Base-by-base conservation (phyloP, 306 rosid species). In the Canavalia gladiata region DNA sequence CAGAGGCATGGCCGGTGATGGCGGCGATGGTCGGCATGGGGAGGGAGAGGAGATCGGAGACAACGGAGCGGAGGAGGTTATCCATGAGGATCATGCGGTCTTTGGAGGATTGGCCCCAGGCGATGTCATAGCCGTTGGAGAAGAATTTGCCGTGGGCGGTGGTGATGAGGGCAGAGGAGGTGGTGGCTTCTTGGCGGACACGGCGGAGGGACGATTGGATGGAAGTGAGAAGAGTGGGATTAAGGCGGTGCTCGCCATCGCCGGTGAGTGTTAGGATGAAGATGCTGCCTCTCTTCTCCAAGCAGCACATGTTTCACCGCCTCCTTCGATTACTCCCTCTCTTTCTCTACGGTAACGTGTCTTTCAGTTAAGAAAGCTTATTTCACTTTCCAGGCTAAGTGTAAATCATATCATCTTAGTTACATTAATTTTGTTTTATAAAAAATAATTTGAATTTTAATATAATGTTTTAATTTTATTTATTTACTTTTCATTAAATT, bases 61-160 rank as follows among this genome's bases (percentile, higher is more conserved):
- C 79, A 5, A 95, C 73, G 10, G 94, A 86, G 18, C 80, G 81
- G 28, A 89, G 88, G 46, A 85, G 79, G 42, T 79, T 43, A 45
- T 71, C 86, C 86, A 83, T 76, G 18, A 84, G 86, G 8, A 18
- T 1, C 49, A 0, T 0, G 2, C 89, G 91, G 5, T 81, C 33
- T 5, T 2, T 0, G 9, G 8, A 50, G 42, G 83, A 18, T 31
- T 66, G 71, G 8, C 84, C 90, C 93, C 92, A 95, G n/a, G 81
- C 80, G 39, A 92, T 63, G 79, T 91, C 97, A 86, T 73, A 91
- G 79, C 99, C 99, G 70, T 95, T 95, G 81, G 95, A 95, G 87
- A 91, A 95, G 94, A 82, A 95, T 68, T 91, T 93, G 9, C 97
- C 99, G 3, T 91, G 84, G 0, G 94, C 95, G 67, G 95, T 93